phyloP scores from a whole-genome alignment of 192 early-diverging fungal genomes.

The Rhizoclosmatium sp. region DNA sequence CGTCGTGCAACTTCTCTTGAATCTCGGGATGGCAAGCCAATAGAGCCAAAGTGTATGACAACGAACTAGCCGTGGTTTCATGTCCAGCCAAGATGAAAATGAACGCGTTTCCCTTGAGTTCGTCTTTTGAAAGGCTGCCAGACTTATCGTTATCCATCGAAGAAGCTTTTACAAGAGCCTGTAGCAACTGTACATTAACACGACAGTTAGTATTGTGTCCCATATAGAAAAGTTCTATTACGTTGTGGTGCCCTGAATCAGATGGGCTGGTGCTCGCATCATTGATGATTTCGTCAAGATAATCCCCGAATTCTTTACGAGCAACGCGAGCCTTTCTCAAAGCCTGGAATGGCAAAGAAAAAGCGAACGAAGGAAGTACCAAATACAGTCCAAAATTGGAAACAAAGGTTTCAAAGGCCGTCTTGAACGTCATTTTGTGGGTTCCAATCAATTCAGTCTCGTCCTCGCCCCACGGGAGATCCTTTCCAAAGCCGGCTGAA shows the following conservation, averaged over 20 bases:
- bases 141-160: neutral
- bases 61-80: neutral
- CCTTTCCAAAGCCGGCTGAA: constrained; percentile 37
- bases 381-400: neutral
- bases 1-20: no score
- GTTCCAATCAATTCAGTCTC: neutral
- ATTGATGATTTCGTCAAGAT: no score
- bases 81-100: constrained; percentile 63
- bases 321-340: neutral
- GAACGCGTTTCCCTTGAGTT: constrained; percentile 56
- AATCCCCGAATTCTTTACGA: neutral
- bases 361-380: neutral
- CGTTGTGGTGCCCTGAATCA: no score
- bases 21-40: no score
- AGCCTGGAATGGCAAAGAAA: neutral
- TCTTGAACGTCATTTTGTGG: constrained; percentile 4
- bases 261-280: no score
- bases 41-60: no score
- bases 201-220: no score
- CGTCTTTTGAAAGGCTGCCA: constrained; percentile 29
- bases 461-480: constrained; percentile 34
- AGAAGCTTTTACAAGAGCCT: constrained; percentile 34
- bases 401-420: neutral
- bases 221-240: neutral
- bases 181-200: constrained; percentile 22